Evolutionary conservation across 2,329 filamentous ascomycete genomes (phyloP).

Genomic region (Aspergillus hiratsukae): DNA sequence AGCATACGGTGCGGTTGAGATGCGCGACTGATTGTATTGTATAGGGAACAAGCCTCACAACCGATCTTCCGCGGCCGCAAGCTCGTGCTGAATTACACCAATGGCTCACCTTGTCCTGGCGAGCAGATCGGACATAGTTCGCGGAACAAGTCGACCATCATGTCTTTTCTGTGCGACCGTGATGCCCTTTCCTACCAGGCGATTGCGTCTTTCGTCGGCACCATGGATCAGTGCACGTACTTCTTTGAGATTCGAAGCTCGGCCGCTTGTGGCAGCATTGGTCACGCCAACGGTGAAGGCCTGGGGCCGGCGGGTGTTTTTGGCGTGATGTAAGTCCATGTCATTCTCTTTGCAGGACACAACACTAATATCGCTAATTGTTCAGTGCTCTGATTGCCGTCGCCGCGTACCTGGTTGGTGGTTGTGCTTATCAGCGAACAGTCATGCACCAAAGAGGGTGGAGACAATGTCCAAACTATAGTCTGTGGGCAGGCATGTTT

Average conservation of each 20-base stretch:
- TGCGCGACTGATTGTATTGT: conserved; percentile 4
- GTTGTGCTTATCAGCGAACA: conserved; percentile 91
- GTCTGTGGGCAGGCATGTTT: conserved; percentile 83
- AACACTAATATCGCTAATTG: conserved; percentile 14
- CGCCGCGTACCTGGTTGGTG: conserved; percentile 83
- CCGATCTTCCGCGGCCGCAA: conserved; percentile 51
- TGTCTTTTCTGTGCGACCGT: conserved; percentile 89
- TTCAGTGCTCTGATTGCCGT: conserved; percentile 61
- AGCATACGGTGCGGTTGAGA: neutral
- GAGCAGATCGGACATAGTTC: conserved; percentile 23
- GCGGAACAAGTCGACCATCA: conserved; percentile 68
- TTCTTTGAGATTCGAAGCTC: conserved; percentile 88
- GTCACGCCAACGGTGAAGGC: conserved; percentile 51
- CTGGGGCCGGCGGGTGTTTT: conserved; percentile 74
- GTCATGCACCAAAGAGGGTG: conserved; percentile 92
- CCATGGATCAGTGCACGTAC: conserved; percentile 88
- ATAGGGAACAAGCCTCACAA: conserved; percentile 42
- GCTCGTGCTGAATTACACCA: conserved; percentile 70
- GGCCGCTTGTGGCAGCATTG: conserved; percentile 74
- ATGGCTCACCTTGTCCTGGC: conserved; percentile 65
- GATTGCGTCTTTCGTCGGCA: conserved; percentile 77
- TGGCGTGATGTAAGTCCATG: conserved; percentile 67
- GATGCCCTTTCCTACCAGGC: conserved; percentile 67
- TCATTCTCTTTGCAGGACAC: conserved; percentile 19
- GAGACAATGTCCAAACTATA: conserved; percentile 92